A percentile compares a stretch with the other conserved stretches of the same genome.
Conservation (phyloP, 345 rosid genomes). For the Moringa oleifera region DNA sequence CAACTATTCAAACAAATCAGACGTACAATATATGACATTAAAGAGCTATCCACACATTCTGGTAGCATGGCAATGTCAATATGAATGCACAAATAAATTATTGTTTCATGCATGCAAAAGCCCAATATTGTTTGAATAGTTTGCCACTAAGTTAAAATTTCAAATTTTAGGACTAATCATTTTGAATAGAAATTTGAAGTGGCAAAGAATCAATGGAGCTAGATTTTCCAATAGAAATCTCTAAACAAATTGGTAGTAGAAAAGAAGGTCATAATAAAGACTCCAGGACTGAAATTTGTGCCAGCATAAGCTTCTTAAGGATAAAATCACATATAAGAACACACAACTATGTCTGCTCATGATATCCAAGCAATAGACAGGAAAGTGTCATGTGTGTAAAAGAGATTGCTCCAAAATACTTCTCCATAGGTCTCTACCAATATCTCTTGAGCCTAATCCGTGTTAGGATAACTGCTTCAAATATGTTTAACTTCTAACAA, state of each 20-base stretch:
- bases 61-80: background rate
- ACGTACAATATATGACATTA: background rate
- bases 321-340: too few species aligned
- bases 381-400: background rate
- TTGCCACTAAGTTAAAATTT: background rate
- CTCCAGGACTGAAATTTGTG: too few species aligned
- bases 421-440: too few species aligned
- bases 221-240: background rate
- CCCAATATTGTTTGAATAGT: background rate
- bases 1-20: background rate
- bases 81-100: background rate
- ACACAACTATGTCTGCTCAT: background rate
- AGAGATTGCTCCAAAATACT: too few species aligned
- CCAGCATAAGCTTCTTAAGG: background rate
- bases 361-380: background rate
- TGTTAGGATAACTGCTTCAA: too few species aligned
- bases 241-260: background rate
- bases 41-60: background rate
- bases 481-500: too few species aligned
- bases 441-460: too few species aligned
- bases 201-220: background rate
- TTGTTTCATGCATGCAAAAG: background rate
- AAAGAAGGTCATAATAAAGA: too few species aligned
- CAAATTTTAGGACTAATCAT: too few species aligned
- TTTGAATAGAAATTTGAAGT: background rate